Percentiles rank a stretch among this genome's conserved stretches.
Conservation (phyloP, 2,329 filamentous ascomycete genomes). For the Alternaria longipes region DNA sequence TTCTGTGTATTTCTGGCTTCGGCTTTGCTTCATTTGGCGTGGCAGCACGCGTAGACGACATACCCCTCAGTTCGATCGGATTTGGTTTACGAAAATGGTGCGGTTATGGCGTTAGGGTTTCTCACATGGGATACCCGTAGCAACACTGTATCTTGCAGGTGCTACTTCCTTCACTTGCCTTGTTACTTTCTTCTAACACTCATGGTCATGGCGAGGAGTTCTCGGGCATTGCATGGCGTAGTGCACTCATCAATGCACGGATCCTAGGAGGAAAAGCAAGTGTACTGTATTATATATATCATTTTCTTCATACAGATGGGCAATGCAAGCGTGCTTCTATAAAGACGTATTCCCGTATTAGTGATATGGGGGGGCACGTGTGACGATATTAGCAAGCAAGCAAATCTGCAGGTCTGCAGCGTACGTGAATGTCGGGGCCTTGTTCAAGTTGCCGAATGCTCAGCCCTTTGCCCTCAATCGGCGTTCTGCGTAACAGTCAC, state of each 20-base stretch:
- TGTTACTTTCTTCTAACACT: conserved; percentile 32
- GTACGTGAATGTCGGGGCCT: neutral
- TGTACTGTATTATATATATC: conserved; percentile 37
- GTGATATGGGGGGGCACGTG: neutral
- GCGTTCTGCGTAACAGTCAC: too few relatives aligned
- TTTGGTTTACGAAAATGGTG: conserved; percentile 30
- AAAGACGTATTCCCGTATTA: too few relatives aligned
- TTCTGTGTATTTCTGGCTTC: conserved; percentile 36
- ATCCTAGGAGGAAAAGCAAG: conserved; percentile 29
- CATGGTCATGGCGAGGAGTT: conserved; percentile 41
- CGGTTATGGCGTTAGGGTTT: conserved; percentile 37
- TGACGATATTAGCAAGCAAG: neutral
- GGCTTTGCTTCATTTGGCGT: conserved; percentile 35
- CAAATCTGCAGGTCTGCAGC: neutral
- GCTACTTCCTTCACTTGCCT: conserved; percentile 32
- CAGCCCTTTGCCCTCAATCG: too few relatives aligned
- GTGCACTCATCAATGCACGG: conserved; percentile 23
- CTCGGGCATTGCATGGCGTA: conserved; percentile 40
- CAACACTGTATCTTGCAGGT: conserved; percentile 28
- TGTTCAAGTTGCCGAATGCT: neutral
- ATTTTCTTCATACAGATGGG: conserved; percentile 14
- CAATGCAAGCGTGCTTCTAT: conserved; percentile 11
- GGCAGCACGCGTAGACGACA: conserved; percentile 29
- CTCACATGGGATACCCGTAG: conserved; percentile 43
- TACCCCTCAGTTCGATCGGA: conserved; percentile 30